Conservation (phyloP, 1,284 basidiomycete genomes). For the Pseudozyma sp. region DNA sequence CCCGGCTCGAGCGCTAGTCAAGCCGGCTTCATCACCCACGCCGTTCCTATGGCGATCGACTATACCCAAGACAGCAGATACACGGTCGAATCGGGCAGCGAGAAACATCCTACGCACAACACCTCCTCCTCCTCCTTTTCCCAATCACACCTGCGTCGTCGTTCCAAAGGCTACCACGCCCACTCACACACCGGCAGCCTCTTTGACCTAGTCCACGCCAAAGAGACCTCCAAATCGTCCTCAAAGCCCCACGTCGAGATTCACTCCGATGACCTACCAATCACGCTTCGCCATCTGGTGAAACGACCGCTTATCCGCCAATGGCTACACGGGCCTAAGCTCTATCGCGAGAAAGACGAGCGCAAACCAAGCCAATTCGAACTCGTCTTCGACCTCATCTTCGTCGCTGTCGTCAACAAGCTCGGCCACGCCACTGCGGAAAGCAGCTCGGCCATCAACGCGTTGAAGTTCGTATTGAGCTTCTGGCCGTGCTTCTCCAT, state of each 20-base stretch:
- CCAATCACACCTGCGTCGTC: constrained; percentile 20
- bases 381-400: constrained; percentile 67
- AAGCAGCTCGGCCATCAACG: constrained; percentile 58
- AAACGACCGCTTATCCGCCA: constrained; percentile 67
- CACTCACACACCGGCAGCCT: constrained; percentile 24
- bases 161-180: constrained; percentile 19
- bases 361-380: constrained; percentile 65
- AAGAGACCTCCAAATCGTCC: constrained; percentile 10
- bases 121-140: neutral
- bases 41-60: constrained; percentile 23
- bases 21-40: constrained; percentile 14
- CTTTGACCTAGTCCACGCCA: constrained; percentile 43
- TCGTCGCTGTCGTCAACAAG: constrained; percentile 58
- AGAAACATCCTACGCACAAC: constrained; percentile 2
- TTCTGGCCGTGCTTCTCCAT: constrained; percentile 65
- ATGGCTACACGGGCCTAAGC: constrained; percentile 63
- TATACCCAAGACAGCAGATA: constrained; percentile 19
- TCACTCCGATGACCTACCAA: constrained; percentile 57
- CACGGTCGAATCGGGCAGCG: constrained; percentile 6
- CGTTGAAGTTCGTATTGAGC: constrained; percentile 64
- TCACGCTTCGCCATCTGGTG: constrained; percentile 60
- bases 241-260: constrained; percentile 39
- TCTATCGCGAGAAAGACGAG: constrained; percentile 65
- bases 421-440: constrained; percentile 62
- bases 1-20: constrained; percentile 3